Base-by-base conservation (phyloP, 129 eudicot genomes). In the Saposhnikovia divaricata region DNA sequence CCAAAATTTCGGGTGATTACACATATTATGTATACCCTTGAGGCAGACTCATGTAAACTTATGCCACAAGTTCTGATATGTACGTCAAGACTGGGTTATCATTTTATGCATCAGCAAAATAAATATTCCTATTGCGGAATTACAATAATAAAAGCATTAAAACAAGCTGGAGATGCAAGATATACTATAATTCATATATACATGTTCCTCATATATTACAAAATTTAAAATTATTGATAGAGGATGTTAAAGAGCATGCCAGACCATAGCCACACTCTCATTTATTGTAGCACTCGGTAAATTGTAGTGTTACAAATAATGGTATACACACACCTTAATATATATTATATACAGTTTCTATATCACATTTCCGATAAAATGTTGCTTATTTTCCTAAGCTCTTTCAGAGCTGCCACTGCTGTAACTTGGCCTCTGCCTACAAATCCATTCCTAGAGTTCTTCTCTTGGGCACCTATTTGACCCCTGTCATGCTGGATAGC, bases 341-440 rank as follows among this genome's bases (percentile, higher is more conserved):
- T 82, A 73, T 43, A 25, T 43, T 4, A 6, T 70, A 71, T 39
- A 43, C 12, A 81, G 19, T 28, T 42, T 23, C 10, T 7, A 5
- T 38, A 76, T 79, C 77, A 95, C 96, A 95, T 89, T 84, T 92
- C 98, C 3, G 94, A 90, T 46, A 95, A 76, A 65, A 95, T 83
- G 75, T 89, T 86, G 84, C 98, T 90, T 80, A 95, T 95, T 75
- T 92, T 95, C 78, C 98, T 85, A 79, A 92, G 97, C 96, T 95
- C 97, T 81, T 90, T 90, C n/a, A 95, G 83, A 34, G 98, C 97
- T 34, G 92, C 84, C 88, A 85, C 84, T 57, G 98, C 98, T 8
- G 97, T 92, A 82, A 84, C 91, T 80, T 95, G 97, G 46, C 97
- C 97, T 83, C 89, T 84, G 51, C 88, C 97, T 28, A 90, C 98